Percentiles rank a stretch among this genome's conserved stretches.
Evolutionary conservation across 208 protist species (phyloP).

Genomic region (Trypanosoma platydactyli): DNA sequence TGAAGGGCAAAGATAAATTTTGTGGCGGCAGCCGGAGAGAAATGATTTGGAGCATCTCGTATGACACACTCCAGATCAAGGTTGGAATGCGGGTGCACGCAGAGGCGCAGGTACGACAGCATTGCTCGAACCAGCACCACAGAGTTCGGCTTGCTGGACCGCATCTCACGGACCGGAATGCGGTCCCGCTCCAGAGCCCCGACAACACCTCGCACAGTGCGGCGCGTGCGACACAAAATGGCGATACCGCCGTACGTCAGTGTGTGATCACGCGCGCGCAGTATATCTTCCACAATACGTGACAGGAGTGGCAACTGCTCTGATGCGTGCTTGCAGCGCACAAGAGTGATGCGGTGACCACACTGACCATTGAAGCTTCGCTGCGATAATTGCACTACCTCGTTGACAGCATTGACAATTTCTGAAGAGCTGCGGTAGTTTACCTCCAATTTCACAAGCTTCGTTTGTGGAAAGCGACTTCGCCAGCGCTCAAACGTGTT

Average conservation of each 20-base stretch:
- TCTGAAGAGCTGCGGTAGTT: conserved; percentile 83
- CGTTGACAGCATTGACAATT: conserved; percentile 73
- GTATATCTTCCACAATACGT: conserved; percentile 42
- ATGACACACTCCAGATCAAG: conserved; percentile 61
- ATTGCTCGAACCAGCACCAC: conserved; percentile 39
- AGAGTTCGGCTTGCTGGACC: conserved; percentile 34
- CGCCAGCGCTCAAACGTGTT: conserved; percentile 70
- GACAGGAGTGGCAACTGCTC: conserved; percentile 48
- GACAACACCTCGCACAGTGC: conserved; percentile 39
- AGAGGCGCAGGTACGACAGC: conserved; percentile 63
- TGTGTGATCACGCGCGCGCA: conserved; percentile 38
- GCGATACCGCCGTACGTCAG: conserved; percentile 68
- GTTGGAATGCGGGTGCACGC: conserved; percentile 55
- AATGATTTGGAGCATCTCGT: conserved; percentile 38
- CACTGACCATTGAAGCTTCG: conserved; percentile 40
- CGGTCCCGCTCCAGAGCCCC: conserved; percentile 37
- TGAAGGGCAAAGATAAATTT: conserved; percentile 55
- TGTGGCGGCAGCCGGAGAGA: conserved; percentile 29
- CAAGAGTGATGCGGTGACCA: conserved; percentile 33
- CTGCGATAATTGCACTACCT: conserved; percentile 46
- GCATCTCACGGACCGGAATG: conserved; percentile 59
- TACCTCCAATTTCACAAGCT: conserved; percentile 43
- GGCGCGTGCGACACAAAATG: conserved; percentile 77
- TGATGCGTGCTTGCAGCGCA: conserved; percentile 37
- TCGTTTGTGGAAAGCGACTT: conserved; percentile 66